Evolutionary conservation across 192 early-diverging fungal species (phyloP).

Genomic region (Martensiomyces pterosporus): DNA sequence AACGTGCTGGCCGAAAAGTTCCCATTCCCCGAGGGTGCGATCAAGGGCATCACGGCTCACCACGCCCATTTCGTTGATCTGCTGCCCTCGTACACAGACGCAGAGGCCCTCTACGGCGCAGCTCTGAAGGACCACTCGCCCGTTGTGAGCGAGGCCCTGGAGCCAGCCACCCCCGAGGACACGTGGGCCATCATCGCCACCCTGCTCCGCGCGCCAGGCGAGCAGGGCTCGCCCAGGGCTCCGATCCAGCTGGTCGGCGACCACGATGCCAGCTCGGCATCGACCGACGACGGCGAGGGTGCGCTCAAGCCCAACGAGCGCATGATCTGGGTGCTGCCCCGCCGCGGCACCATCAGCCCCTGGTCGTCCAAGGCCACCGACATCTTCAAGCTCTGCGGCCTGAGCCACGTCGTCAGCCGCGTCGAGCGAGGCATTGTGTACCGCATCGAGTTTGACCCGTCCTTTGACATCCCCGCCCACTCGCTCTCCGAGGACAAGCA

Average conservation of each 20-base stretch:
- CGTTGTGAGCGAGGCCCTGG: slow-evolving; percentile 4
- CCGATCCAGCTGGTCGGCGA: slow-evolving; percentile 27
- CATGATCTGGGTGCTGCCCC: slow-evolving; percentile 73
- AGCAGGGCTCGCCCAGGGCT: slow-evolving; percentile 12
- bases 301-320: slow-evolving; percentile 11
- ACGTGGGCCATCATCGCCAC: slow-evolving; percentile 32
- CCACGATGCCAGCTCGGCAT: background rate
- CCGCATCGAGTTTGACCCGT: slow-evolving; percentile 52
- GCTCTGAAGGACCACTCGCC: slow-evolving; percentile 31
- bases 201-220: slow-evolving; percentile 37
- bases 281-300: slow-evolving; percentile 2
- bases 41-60: slow-evolving; percentile 58
- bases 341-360: slow-evolving; percentile 95
- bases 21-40: slow-evolving; percentile 51
- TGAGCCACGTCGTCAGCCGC: slow-evolving; percentile 64
- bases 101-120: slow-evolving; percentile 48
- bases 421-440: slow-evolving; percentile 90
- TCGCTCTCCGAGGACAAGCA: slow-evolving; percentile 49
- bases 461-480: slow-evolving; percentile 10
- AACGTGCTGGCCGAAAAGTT: slow-evolving; percentile 57
- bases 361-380: slow-evolving; percentile 99
- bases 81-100: slow-evolving; percentile 35
- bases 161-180: slow-evolving; percentile 11
- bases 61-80: slow-evolving; percentile 75
- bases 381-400: slow-evolving; percentile 88